Base-by-base conservation (phyloP, 306 rosid genomes). In the Castanospermum australe region DNA sequence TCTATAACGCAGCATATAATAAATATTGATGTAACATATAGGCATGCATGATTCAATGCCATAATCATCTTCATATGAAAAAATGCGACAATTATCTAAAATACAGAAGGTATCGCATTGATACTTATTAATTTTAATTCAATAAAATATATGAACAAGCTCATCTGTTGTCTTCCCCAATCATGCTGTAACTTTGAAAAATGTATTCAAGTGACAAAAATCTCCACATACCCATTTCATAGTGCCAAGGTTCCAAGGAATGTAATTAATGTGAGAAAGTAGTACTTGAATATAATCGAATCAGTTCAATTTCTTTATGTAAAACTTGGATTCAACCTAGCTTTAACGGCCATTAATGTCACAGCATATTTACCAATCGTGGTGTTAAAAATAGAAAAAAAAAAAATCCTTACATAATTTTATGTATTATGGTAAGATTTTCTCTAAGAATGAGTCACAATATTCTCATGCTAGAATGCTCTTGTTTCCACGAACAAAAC, bases 81-180 rank as follows among this genome's bases (percentile, higher is more conserved):
- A 63, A 63, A 15, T 21, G 17, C 45, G 32, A 30, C 48, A 30
- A 11, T 8, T 48, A 18, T 1, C 15, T 33, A 10, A 22, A 32
- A 35, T 17, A 10, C 14, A 44, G 6, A 15, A 59, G 32, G 30
- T 8, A 74, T 17, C 25, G n/a, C 32, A 6, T 41, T 38, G 50
- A 14, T 50, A 7, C 50, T 64, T 68, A 59, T 57, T 61, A 18
- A 55, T 38, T 33, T 71, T 17, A 41, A 39, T 72, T 13, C 2
- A 9, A 42, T 42, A 38, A 67, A 47, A 54, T n/a, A 52, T 44
- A 35, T 54, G 56, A 74, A 54, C 81, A 83, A 66, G 83, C 84
- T 76, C 9, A 36, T 76, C 82, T 79, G 89, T 75, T 82, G 60
- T 70, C 84, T 61, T 81, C 60, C 81, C 36, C 32, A 61, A 62